phyloP scores from a whole-genome alignment of 345 rosid genomes.

The Abelmoschus esculentus region DNA sequence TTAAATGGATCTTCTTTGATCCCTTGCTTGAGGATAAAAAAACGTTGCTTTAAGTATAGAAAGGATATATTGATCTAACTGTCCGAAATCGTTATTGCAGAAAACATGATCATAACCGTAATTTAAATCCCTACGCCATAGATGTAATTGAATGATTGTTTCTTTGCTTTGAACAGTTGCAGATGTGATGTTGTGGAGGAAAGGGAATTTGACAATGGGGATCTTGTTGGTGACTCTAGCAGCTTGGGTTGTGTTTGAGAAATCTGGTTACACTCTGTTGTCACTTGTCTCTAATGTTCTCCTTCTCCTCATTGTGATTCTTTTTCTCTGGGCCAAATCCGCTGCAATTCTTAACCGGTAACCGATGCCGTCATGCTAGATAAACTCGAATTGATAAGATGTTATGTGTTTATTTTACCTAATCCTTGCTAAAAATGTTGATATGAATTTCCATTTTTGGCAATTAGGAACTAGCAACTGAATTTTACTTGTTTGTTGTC shows the following conservation, averaged over 20 bases:
- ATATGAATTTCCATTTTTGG: neutral
- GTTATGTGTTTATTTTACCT: neutral
- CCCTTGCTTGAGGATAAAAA: neutral
- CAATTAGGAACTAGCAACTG: conserved; percentile 11
- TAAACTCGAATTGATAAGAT: neutral
- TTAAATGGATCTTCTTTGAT: neutral
- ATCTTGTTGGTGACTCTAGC: conserved; percentile 61
- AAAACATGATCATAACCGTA: no score
- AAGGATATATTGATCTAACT: neutral
- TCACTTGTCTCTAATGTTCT: conserved; percentile 83
- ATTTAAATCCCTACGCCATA: no score
- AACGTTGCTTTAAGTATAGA: neutral
- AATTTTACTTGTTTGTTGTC: neutral
- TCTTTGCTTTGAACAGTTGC: conserved; percentile 50
- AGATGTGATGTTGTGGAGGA: conserved; percentile 88
- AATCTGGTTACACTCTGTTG: conserved; percentile 74
- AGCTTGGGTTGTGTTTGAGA: conserved; percentile 83
- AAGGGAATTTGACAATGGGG: conserved; percentile 50
- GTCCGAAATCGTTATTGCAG: no score
- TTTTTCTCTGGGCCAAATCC: conserved; percentile 95
- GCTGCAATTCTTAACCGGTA: conserved; percentile 90
- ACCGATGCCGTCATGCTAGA: neutral
- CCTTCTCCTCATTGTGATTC: conserved; percentile 65
- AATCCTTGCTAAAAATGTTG: neutral
- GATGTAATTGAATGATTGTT: neutral